Evolutionary conservation across 345 rosid species (phyloP).

Genomic region (Kernera saxatilis): DNA sequence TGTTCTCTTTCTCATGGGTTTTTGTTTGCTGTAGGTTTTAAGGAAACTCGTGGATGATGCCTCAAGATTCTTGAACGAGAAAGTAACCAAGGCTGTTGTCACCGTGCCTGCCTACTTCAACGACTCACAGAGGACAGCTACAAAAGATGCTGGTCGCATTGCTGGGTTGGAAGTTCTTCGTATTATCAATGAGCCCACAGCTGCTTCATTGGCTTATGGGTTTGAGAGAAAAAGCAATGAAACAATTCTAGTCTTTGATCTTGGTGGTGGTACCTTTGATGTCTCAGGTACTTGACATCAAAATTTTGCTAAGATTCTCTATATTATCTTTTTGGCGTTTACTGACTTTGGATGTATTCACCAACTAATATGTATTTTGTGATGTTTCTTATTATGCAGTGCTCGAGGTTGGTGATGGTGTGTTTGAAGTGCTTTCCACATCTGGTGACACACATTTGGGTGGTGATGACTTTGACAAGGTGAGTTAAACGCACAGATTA

Average conservation of each 20-base stretch:
- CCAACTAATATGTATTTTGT: background rate
- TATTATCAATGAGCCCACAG: slow-evolving; percentile 95
- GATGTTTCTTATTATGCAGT: slow-evolving; percentile 38
- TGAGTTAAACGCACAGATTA: background rate
- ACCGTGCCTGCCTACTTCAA: slow-evolving; percentile 85
- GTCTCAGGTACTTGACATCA: slow-evolving; percentile 63
- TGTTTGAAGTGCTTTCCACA: slow-evolving; percentile 95
- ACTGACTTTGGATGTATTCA: background rate
- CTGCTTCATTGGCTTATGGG: slow-evolving; percentile 96
- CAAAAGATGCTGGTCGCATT: slow-evolving; percentile 94
- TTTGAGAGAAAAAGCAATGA: slow-evolving; percentile 94
- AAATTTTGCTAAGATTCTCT: background rate
- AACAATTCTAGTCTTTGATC: slow-evolving; percentile 96
- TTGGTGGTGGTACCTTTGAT: slow-evolving; percentile 99
- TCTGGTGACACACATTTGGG: slow-evolving; percentile 99
- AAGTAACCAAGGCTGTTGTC: slow-evolving; percentile 64
- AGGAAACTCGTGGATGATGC: slow-evolving; percentile 99
- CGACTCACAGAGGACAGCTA: slow-evolving; percentile 91
- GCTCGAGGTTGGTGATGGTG: slow-evolving; percentile 99
- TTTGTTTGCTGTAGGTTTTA: slow-evolving; percentile 52
- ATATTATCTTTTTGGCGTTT: background rate
- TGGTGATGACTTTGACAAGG: slow-evolving; percentile 99
- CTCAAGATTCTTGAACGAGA: slow-evolving; percentile 59
- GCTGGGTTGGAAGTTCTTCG: slow-evolving; percentile 86
- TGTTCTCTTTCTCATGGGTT: background rate